phyloP scores from a whole-genome alignment of 768 basidiomycete genomes.

The Cystoderma amianthinum region DNA sequence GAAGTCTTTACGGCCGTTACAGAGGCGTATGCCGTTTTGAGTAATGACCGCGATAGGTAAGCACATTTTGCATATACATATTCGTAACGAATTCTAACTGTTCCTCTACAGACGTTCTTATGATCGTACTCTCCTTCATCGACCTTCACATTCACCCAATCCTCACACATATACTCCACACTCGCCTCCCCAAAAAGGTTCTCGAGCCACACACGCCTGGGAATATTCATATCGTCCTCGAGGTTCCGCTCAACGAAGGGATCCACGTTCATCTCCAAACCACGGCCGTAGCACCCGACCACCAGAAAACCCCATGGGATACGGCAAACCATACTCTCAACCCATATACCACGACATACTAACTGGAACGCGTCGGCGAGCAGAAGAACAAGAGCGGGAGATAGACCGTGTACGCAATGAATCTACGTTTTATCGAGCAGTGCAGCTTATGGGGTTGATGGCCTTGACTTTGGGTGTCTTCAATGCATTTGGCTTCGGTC shows the following conservation, averaged over 20 bases:
- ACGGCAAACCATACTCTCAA: conserved; percentile 8
- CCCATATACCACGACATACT: conserved; percentile 12
- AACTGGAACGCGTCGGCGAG: conserved; percentile 13
- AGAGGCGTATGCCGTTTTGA: conserved; percentile 37
- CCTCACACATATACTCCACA: conserved; percentile 12
- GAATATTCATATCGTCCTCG: conserved; percentile 17
- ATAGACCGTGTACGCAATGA: conserved; percentile 17
- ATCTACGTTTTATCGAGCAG: conserved; percentile 11
- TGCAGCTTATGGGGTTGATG: conserved; percentile 14
- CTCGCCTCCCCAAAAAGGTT: conserved; percentile 16
- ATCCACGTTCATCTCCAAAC: conserved; percentile 14
- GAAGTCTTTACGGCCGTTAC: conserved; percentile 30
- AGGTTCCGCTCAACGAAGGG: conserved; percentile 6
- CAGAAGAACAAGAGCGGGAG: conserved; percentile 15
- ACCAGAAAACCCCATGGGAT: conserved; percentile 2
- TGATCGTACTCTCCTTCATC: conserved; percentile 31
- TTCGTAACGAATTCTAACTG: background rate
- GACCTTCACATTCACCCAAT: conserved; percentile 9
- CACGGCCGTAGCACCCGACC: conserved; percentile 6
- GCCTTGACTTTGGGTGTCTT: conserved; percentile 12
- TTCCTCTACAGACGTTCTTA: conserved; percentile 28
- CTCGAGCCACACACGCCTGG: conserved; percentile 36
- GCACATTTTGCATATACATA: background rate
- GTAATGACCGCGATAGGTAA: conserved; percentile 36
- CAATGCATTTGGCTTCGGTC: conserved; percentile 4